phyloP scores from a whole-genome alignment of 371 early-diverging fungal species.

The Mortierella polycephala region DNA sequence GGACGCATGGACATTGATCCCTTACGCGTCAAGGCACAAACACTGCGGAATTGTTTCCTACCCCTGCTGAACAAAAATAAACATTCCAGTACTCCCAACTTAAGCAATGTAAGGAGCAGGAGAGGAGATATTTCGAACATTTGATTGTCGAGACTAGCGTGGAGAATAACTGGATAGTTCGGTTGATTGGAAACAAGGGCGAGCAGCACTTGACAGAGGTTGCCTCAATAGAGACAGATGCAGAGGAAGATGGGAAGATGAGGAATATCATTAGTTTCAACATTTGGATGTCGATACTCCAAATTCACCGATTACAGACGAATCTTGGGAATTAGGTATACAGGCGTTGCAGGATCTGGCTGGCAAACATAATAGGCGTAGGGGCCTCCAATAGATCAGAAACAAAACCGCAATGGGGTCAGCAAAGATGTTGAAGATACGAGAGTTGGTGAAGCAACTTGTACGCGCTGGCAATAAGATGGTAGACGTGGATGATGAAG shows the following conservation, averaged over 20 bases:
- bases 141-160: background rate
- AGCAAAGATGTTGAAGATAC: too few relatives aligned
- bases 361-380: too few relatives aligned
- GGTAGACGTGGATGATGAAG: too few relatives aligned
- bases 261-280: too few relatives aligned
- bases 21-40: constrained; percentile 4
- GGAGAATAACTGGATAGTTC: background rate
- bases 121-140: constrained; percentile 7
- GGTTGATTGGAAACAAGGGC: background rate
- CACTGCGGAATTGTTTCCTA: constrained; percentile 10
- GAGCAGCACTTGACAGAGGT: background rate
- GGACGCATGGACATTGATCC: constrained; percentile 8
- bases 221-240: too few relatives aligned
- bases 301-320: background rate
- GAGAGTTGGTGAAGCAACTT: too few relatives aligned
- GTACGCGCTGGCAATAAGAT: too few relatives aligned
- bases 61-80: too few relatives aligned
- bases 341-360: background rate
- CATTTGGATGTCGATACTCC: background rate
- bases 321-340: background rate
- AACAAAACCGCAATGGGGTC: too few relatives aligned
- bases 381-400: too few relatives aligned
- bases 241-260: too few relatives aligned
- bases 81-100: constrained; percentile 8
- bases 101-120: constrained; percentile 1